phyloP scores from a whole-genome alignment of 805 yeast species.

The Wickerhamiella azyma region DNA sequence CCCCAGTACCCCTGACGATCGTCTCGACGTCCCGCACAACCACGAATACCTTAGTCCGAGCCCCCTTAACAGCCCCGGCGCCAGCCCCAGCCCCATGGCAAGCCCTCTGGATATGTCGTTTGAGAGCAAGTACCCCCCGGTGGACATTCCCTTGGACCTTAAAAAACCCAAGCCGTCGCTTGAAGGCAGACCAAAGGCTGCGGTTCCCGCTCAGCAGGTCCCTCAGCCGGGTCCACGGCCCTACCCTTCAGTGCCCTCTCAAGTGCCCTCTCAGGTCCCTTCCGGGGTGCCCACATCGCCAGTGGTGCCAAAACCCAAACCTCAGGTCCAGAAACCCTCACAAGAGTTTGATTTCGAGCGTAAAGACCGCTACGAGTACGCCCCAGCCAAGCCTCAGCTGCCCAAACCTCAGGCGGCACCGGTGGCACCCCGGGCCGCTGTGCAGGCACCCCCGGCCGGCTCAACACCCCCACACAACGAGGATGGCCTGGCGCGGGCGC shows the following conservation, averaged over 20 bases:
- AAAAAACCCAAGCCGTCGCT: background rate
- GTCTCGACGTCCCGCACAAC: background rate
- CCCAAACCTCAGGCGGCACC: background rate
- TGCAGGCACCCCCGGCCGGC: too few relatives aligned
- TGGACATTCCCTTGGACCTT: background rate
- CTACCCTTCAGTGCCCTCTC: background rate
- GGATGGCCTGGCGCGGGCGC: constrained; percentile 4
- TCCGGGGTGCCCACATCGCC: background rate
- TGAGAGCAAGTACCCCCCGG: constrained; percentile 14
- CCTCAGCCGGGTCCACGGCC: too few relatives aligned
- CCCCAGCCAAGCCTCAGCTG: background rate
- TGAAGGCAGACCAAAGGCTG: too few relatives aligned
- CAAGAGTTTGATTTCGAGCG: too few relatives aligned
- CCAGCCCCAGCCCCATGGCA: constrained; percentile 4
- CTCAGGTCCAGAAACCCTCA: background rate
- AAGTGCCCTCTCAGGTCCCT: too few relatives aligned
- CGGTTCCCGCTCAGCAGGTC: too few relatives aligned
- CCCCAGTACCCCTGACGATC: background rate
- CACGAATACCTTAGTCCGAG: background rate
- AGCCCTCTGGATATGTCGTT: constrained; percentile 9
- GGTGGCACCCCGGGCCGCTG: background rate
- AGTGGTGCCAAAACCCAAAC: background rate
- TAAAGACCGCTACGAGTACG: too few relatives aligned
- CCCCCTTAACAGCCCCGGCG: background rate
- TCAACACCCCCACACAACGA: background rate